Conservation (phyloP, 1,284 basidiomycete genomes). For the Sporisorium iseilematis-ciliati region DNA sequence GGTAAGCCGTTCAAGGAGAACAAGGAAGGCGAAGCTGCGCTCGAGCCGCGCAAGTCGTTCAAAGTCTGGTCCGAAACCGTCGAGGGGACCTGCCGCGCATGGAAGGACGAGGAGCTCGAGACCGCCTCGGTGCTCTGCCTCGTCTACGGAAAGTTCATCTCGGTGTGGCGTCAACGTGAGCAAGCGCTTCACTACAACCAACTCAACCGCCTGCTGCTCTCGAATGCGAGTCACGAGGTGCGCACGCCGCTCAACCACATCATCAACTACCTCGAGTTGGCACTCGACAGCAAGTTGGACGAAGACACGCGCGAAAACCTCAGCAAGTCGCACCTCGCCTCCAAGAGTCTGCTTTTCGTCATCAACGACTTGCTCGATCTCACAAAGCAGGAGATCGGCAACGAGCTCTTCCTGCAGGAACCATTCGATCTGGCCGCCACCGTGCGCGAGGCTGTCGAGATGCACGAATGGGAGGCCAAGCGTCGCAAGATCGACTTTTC, state of each 20-base stretch:
- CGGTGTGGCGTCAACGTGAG: constrained; percentile 89
- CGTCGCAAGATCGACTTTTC: constrained; percentile 78
- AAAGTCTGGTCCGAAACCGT: constrained; percentile 82
- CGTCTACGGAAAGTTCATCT: constrained; percentile 86
- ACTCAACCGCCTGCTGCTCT: constrained; percentile 82
- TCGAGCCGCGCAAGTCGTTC: constrained; percentile 65
- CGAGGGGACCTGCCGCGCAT: constrained; percentile 78
- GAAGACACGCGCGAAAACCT: constrained; percentile 83
- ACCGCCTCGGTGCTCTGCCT: constrained; percentile 86
- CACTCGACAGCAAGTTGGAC: constrained; percentile 83
- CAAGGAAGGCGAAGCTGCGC: constrained; percentile 51
- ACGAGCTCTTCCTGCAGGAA: constrained; percentile 84
- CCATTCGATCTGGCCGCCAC: constrained; percentile 81
- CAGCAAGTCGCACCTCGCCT: constrained; percentile 82
- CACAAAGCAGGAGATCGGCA: constrained; percentile 83
- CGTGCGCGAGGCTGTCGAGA: constrained; percentile 78
- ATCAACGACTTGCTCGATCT: constrained; percentile 89
- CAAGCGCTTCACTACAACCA: constrained; percentile 81
- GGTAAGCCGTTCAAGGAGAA: constrained; percentile 77
- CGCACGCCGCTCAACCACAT: constrained; percentile 67
- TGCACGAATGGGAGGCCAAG: constrained; percentile 77
- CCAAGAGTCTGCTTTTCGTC: constrained; percentile 75
- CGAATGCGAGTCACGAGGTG: constrained; percentile 91
- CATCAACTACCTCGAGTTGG: constrained; percentile 82
- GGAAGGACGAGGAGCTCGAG: constrained; percentile 89